Base-by-base conservation (phyloP, 495 filamentous ascomycete species). In the Articulospora tetracladia region DNA sequence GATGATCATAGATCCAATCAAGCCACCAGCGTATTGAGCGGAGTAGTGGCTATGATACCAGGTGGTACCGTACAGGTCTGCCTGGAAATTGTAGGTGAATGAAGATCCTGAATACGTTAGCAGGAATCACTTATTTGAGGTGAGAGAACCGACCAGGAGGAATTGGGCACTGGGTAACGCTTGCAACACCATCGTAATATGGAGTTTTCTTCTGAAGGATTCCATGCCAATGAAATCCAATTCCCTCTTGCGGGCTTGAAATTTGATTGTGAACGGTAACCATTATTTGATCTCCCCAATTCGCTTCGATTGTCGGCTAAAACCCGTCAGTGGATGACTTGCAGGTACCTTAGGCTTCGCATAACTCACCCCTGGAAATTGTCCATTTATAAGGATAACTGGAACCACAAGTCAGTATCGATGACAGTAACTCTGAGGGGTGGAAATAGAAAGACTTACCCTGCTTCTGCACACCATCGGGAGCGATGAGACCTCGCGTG, bases 1-100 rank as follows among this genome's bases (percentile, higher is more conserved):
- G 52, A 75, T 70, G 44, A 81, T 62, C 23, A 83, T 72, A 2
- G 72, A 62, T 17, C 81, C 81, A 34, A 76, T 66, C 7, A 78
- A 63, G 6, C 81, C 81, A 41, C 79, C 76, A 25, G 72, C 75
- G 57, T 77, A 76, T 17, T 44, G 39, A 3, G 80, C 70, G 13
- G 75, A 77, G 63, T 79, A 86, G 65, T 88, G 86, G 36, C 73
- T 77, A 64, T 87, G 86, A 53, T 86, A 88, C 84, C 83, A 90
- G 4, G 76, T 71, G 0, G 80, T 81, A 0, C 85, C 86, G 61
- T 88, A 87, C 19, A 69, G 76, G 3, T 68, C 73, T 0, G 75
- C 80, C 7, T 69, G 62, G 58, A 80, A 86, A 23, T 59, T 74
- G 65, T 87, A 86, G 0, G 78, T 84, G 41, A 72, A 66, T 3